Evolutionary conservation across 208 protist species (phyloP), one percentile per base, ranked within the genome.

Genomic region (Crithidia expoeki): DNA sequence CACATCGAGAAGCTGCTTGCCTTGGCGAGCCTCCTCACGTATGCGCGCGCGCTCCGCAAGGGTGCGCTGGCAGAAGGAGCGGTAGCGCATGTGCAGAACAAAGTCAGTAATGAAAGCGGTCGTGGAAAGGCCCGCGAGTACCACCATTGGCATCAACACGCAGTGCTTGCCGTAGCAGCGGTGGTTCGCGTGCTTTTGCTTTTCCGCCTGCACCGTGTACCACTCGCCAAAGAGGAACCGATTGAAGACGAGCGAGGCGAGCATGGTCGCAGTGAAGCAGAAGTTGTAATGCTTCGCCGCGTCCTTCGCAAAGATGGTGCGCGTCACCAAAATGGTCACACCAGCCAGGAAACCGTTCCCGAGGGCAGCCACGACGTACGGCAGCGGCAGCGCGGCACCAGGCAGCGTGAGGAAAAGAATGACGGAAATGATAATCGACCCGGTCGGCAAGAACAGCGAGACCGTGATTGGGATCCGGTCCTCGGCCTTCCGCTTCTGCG

Each of bases 261-360:
- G 2, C 53, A 89, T 76, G 6, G 52, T 62, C 17, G 79, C 68
- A 3, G 79, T 61, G 38, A 81, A 83, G 60, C 70, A 82, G 60
- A 88, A 85, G 74, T 90, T 79, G 72, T 90, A 93, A 74, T 89
- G 85, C 83, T 89, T 89, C 32, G 78, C 88, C 4, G 77, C 49
- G 60, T 90, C 84, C 62, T 85, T 83, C 23, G 79, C 80, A 79
- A 81, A 94, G 50, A 91, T 84, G 49, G 83, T 86, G 40, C 88
- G 88, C 40, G 81, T 60, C 47, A 90, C 80, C 47, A 94, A 72
- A 19, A 89, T 49, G 9, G 55, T 67, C 2, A 52, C 65, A 17
- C 72, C 80, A 1, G 83, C 78, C 0, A 68, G 36, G 60, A 83
- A 89, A 27, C 88, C 88, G 78, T 85, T 89, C 25, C 78, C 82